Evolutionary conservation across 306 rosid species (phyloP), one percentile per base, ranked within the genome.

Genomic region (Luffa acutangula): DNA sequence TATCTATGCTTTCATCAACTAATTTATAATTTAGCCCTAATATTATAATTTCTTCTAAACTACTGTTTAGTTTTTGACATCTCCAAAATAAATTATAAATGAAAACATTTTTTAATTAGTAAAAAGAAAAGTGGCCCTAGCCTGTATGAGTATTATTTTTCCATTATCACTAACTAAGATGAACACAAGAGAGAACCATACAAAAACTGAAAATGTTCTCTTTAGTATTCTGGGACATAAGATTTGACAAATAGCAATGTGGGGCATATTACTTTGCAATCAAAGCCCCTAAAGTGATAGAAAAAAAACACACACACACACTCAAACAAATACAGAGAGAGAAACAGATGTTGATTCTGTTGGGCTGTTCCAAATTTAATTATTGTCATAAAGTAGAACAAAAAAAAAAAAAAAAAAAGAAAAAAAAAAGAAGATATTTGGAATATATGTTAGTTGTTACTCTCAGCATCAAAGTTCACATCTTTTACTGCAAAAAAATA

Each of bases 361-460:
- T 73, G 31, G 62, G 34, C 4, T 75, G 63, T 51, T 75, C 63
- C 21, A 75, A 13, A 52, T 31, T 75, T 75, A 51, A 75, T 52
- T 52, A 75, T 39, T 76, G 46, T 76, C 69, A 57, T 39, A 39
- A 75, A 57, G 78, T 39, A 75, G 37, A 76, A 58, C 33, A 9
- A 45, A 46, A 41, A 25, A 25, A 58, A 76, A 76, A 76, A 25
- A 58, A 76, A 76, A 76, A 25, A 58, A 76, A 76, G n/a, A 9
- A 45, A 46, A 41, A 25, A 25, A 58, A 76, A 76, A 76, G 20
- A n/a, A 41, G 69, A 76, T 76, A n/a, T 76, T 76, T 76, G 80
- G 69, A 76, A 76, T 76, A 75, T 75, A 75, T 75, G n/a, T 54
- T 36, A 36, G 11, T 71, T 45, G 76, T 71, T 43, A 43, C 20